Evolutionary conservation across 768 basidiomycete species (phyloP), one percentile per base, ranked within the genome.

Genomic region (Trametes punicea): DNA sequence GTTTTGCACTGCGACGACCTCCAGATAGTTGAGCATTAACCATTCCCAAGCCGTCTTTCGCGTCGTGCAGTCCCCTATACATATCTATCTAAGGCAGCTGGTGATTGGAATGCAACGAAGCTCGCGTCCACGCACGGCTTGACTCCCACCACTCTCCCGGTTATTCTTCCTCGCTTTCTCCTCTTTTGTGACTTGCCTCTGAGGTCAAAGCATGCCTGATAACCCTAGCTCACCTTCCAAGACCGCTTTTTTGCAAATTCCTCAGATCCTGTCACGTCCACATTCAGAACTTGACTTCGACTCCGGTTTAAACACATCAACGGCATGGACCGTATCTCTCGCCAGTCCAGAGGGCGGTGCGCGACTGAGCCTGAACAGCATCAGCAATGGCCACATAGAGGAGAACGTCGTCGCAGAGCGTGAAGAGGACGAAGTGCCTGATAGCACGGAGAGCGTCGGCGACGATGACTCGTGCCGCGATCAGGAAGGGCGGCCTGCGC

Each of bases 241-340:
- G 27, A 42, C 56, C 2, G 44, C 25, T 2, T 21, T 57, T 1
- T 18, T 59, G n/a, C 47, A 54, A 27, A 41, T 55, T 6, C 58
- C 58, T 6, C 47, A 49, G 27, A 34, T 47, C 1, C 55, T 64
- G 15, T 63, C 64, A 8, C 64, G 61, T 20, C 58, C 61, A 11
- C 61, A 56, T 34, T 46, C 61, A 30, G 64, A 64, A 1, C 51
- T 63, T 36, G 81, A 82, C 46, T 90, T 91, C 63, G 90, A 90
- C 66, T 80, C 83, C 1, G 88, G 90, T 3, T 78, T 91, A 68
- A 90, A 91, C 70, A 77, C 86, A 10, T 90, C 90, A 1, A 70
- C 78, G 6, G 90, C 87, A 10, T 92, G 88, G 90, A 85, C 87
- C 21, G 85, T 81, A 55, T 66, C 66, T 5, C 59, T 62, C n/a